Conservation (phyloP, 768 basidiomycete genomes). For the Amyloporia xantha region DNA sequence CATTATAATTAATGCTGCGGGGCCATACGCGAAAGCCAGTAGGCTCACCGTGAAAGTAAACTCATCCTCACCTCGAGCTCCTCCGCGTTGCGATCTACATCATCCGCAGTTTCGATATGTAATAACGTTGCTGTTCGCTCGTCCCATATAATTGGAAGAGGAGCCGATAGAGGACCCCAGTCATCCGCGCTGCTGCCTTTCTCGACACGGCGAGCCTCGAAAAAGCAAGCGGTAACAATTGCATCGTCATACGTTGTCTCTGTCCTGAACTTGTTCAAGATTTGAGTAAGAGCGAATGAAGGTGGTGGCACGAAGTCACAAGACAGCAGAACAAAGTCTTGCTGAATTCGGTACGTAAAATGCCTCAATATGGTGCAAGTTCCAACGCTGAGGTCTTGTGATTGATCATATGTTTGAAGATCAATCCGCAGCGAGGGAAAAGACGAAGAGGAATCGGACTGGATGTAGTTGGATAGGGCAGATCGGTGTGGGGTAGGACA, state of each 20-base stretch:
- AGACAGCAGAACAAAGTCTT: slow-evolving; percentile 85
- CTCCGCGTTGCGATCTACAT: slow-evolving; percentile 58
- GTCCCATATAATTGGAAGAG: slow-evolving; percentile 62
- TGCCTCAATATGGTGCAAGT: slow-evolving; percentile 73
- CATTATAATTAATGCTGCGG: slow-evolving; percentile 3
- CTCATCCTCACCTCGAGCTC: slow-evolving; percentile 73
- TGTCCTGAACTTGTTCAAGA: slow-evolving; percentile 80
- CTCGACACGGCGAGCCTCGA: slow-evolving; percentile 41
- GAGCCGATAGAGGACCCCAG: slow-evolving; percentile 46
- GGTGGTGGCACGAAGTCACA: slow-evolving; percentile 87
- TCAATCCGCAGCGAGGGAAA: slow-evolving; percentile 66
- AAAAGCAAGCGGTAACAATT: slow-evolving; percentile 66
- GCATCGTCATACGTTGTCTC: slow-evolving; percentile 58
- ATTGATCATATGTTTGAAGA: slow-evolving; percentile 75
- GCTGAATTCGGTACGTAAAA: slow-evolving; percentile 67
- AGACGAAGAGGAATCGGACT: slow-evolving; percentile 60
- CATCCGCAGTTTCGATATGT: slow-evolving; percentile 66
- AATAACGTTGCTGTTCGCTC: slow-evolving; percentile 57
- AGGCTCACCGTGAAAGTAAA: slow-evolving; percentile 58
- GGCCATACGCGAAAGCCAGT: not conserved
- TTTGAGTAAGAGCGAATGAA: slow-evolving; percentile 54
- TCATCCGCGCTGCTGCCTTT: slow-evolving; percentile 56
- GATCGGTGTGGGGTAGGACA: slow-evolving; percentile 74
- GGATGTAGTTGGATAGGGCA: slow-evolving; percentile 77
- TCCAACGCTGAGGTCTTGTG: slow-evolving; percentile 55